Base-by-base conservation (phyloP, 371 early-diverging fungal species). In the Mucor mucedo region DNA sequence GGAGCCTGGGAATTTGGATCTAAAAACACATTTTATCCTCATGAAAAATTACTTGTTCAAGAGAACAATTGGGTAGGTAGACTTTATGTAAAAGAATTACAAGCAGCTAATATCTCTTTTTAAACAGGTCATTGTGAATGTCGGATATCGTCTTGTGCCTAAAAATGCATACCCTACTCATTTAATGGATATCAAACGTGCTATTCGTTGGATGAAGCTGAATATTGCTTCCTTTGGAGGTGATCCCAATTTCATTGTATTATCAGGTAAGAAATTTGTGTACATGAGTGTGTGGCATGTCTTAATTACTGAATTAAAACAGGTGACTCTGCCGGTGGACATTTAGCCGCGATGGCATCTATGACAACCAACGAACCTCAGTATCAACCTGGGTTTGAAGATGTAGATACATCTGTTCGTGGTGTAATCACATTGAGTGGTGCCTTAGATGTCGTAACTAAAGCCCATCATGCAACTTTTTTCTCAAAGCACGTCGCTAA, bases 321-420 rank as follows among this genome's bases (percentile, higher is more conserved):
- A 68, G 80, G 93, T 14, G 87, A 87, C 61, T 87, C 87, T 58
- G 77, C 90, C 3, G 93, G 91, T 21, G 91, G 84, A 2, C 90
- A 91, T 65, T 68, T 91, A 35, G 86, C 90, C 4, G 73, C 89
- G 5, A 72, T 91, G 73, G 65, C 83, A 32, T 86, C 90, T 8
- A 60, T 93, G 53, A 91, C 90, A 14, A 75, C 76, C 6, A 89
- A 89, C 63, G 75, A 82, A 30, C 75, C 82, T 5, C 63, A 78
- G 55, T 91, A 79, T 54, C 92, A 92, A 57, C 86, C 87, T 38
- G 89, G 89, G 27, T 92, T 90, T 63, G 92, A 91, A 55, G 38
- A 70, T 3, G 83, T 87, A 1, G 91, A 92, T 68, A 90, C 91
- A 0, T 68, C 80, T 32, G 84, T 91, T 0, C 84, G 82, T 54